phyloP scores from a whole-genome alignment of 139 green algal genomes.

The Trebouxia sp. region DNA sequence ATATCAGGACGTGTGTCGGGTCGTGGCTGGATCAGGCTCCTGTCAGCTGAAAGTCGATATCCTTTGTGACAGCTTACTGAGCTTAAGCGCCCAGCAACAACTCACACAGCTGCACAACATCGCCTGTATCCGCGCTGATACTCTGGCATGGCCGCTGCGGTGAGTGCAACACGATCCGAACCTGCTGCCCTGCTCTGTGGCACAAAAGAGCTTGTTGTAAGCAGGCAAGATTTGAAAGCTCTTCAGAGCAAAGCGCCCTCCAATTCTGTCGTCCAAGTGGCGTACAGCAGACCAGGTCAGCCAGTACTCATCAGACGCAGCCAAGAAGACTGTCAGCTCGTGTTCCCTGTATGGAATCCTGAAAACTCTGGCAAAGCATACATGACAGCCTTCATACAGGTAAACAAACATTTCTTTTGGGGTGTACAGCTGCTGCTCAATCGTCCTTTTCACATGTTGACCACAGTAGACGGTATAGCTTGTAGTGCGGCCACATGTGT shows the following conservation, averaged over 20 bases:
- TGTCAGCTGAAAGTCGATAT: not conserved
- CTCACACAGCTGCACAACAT: not conserved
- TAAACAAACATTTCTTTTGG: not conserved
- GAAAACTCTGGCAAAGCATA: not conserved
- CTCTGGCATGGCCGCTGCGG: not conserved
- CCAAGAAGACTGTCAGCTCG: not conserved
- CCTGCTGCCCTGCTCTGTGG: too few relatives aligned
- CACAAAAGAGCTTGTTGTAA: not conserved
- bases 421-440: not conserved
- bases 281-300: not conserved
- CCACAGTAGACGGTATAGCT: not conserved
- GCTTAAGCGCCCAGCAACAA: not conserved
- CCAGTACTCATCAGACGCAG: not conserved
- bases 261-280: not conserved
- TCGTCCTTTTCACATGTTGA: not conserved
- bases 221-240: not conserved
- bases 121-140: not conserved
- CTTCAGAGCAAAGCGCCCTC: not conserved
- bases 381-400: slow-evolving; percentile 5
- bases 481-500: too few relatives aligned
- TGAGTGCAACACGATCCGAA: not conserved
- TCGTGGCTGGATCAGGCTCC: not conserved
- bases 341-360: not conserved
- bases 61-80: not conserved
- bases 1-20: not conserved